phyloP scores from a whole-genome alignment of 1,284 basidiomycete genomes.

The Pterulicium gracile region DNA sequence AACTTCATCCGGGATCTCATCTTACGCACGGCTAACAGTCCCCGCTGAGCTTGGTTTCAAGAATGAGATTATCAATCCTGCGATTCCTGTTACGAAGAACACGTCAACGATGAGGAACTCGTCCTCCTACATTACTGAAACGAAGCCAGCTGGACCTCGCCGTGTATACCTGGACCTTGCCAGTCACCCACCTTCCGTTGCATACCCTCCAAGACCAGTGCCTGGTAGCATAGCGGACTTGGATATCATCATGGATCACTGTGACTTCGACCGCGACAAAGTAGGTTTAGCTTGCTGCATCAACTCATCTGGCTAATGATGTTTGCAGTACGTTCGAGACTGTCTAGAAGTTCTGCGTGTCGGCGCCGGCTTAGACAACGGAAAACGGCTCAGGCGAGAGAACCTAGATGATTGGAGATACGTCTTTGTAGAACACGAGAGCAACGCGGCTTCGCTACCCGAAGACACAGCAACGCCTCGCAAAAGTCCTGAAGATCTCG shows the following conservation, averaged over 20 bases:
- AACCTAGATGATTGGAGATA: conserved; percentile 56
- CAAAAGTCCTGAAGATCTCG: conserved; percentile 23
- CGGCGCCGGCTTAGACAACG: conserved; percentile 63
- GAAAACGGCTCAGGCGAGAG: conserved; percentile 45
- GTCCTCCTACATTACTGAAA: conserved; percentile 20
- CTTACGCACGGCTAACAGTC: conserved; percentile 30
- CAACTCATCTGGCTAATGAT: no score
- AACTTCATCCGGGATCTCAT: no score
- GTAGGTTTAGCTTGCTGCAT: conserved; percentile 23
- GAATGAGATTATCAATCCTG: conserved; percentile 34
- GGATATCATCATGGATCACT: conserved; percentile 54
- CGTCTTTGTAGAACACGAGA: conserved; percentile 44
- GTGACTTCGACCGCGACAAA: conserved; percentile 57
- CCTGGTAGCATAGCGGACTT: conserved; percentile 37
- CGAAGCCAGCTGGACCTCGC: conserved; percentile 42
- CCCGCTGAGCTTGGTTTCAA: conserved; percentile 43
- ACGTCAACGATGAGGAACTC: conserved; percentile 25
- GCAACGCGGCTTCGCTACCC: conserved; percentile 16
- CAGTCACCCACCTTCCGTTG: conserved; percentile 32
- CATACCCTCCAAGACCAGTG: conserved; percentile 47
- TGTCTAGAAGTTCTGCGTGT: conserved; percentile 67
- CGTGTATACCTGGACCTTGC: conserved; percentile 52
- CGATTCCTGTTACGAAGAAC: conserved; percentile 23
- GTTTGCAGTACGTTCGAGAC: conserved; percentile 56
- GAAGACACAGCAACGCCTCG: conserved; percentile 12